phyloP scores from a whole-genome alignment of 495 filamentous ascomycete species.

The Immersiella caudata region DNA sequence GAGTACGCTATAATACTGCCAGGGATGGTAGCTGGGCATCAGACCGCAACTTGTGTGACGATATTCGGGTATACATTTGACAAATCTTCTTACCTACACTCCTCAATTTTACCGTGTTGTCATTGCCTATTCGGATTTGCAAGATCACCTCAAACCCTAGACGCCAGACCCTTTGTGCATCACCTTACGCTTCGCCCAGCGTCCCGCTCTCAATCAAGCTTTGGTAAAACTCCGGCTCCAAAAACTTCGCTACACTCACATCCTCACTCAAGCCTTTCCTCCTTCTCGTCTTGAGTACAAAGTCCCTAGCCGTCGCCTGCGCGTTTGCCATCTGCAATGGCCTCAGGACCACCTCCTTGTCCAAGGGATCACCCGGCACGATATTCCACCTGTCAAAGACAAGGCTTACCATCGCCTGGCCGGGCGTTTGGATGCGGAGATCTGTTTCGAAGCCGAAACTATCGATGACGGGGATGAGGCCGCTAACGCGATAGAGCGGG shows the following conservation, averaged over 20 bases:
- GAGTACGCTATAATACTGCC: too few species aligned
- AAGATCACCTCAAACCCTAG: too few species aligned
- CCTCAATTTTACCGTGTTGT: neutral
- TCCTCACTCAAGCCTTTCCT: conserved; percentile 95
- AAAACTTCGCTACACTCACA: conserved; percentile 90
- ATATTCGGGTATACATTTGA: too few species aligned
- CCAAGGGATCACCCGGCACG: conserved; percentile 92
- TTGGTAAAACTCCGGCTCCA: conserved; percentile 91
- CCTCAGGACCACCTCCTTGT: conserved; percentile 77
- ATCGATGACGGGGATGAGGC: conserved; percentile 93
- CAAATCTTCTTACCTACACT: neutral
- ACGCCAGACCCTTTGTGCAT: neutral
- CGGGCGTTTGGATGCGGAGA: conserved; percentile 92
- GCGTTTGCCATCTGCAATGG: conserved; percentile 85
- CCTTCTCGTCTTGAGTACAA: conserved; percentile 91
- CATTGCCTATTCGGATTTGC: too few species aligned
- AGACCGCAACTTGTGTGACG: too few species aligned
- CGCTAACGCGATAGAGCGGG: conserved; percentile 87
- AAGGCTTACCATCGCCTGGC: conserved; percentile 84
- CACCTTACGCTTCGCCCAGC: conserved; percentile 53
- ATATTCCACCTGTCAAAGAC: conserved; percentile 95
- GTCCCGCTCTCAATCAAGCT: conserved; percentile 87
- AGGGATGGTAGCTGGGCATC: too few species aligned
- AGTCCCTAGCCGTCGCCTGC: conserved; percentile 88
- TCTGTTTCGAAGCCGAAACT: conserved; percentile 98